phyloP scores from a whole-genome alignment of 371 early-diverging fungal species.

The Fennellomyces sp. region DNA sequence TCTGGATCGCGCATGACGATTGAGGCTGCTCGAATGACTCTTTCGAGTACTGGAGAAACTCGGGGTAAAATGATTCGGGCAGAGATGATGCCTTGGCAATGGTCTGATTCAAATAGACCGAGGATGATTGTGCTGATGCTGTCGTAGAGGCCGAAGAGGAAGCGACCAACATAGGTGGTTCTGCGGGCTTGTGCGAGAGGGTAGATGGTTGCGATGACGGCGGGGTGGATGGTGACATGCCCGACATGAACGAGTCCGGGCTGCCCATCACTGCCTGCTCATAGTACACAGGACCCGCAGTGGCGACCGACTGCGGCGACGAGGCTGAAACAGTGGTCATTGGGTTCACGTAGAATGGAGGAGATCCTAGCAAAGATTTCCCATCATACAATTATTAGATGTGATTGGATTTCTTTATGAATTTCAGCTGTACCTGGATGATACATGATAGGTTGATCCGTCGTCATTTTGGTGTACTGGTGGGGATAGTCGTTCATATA shows the following conservation, averaged over 20 bases:
- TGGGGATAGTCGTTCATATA: constrained; percentile 32
- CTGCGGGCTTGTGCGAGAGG: constrained; percentile 8
- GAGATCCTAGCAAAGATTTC: neutral
- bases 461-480: constrained; percentile 18
- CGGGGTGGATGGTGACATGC: constrained; percentile 7
- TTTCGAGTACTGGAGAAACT: constrained; percentile 48
- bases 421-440: constrained; percentile 29
- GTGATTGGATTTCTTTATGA: neutral
- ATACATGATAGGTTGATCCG: constrained; percentile 30
- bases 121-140: constrained; percentile 24
- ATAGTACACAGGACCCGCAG: neutral
- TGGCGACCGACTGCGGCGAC: neutral
- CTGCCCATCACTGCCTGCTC: constrained; percentile 17
- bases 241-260: constrained; percentile 34
- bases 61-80: constrained; percentile 51
- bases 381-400: no score
- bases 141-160: constrained; percentile 32
- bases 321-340: constrained; percentile 1
- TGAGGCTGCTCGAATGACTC: constrained; percentile 41
- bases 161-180: constrained; percentile 38
- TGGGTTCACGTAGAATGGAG: constrained; percentile 1
- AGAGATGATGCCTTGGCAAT: constrained; percentile 46
- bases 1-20: constrained; percentile 10
- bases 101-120: constrained; percentile 35
- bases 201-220: neutral